phyloP scores from a whole-genome alignment of 1,284 basidiomycete species.

The Leccinum fuscescens region DNA sequence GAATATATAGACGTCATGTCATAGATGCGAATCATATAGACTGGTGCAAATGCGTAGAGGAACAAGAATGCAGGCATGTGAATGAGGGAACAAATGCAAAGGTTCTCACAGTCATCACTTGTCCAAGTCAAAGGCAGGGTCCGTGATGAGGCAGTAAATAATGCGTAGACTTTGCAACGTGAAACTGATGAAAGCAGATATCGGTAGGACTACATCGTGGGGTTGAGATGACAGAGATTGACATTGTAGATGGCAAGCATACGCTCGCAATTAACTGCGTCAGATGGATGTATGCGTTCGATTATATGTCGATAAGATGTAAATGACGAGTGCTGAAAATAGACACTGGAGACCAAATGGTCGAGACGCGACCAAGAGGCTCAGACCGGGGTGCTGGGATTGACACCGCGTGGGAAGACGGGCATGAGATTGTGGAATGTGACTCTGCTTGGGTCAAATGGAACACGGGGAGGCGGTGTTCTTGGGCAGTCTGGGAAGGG shows the following conservation, averaged over 20 bases:
- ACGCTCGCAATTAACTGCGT: constrained; percentile 31
- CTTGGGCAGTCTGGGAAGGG: constrained; percentile 29
- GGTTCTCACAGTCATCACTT: constrained; percentile 20
- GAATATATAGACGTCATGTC: constrained; percentile 15
- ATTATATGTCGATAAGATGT: constrained; percentile 35
- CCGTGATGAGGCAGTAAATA: constrained; percentile 26
- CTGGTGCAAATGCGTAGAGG: constrained; percentile 16
- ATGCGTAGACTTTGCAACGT: constrained; percentile 18
- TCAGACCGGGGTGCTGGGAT: constrained; percentile 21
- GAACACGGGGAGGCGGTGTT: constrained; percentile 43
- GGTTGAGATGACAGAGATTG: constrained; percentile 28
- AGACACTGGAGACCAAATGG: constrained; percentile 2
- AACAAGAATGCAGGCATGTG: constrained; percentile 29
- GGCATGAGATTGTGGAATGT: constrained; percentile 64
- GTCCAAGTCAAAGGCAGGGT: constrained; percentile 32
- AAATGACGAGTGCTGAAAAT: constrained; percentile 12
- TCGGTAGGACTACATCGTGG: constrained; percentile 30
- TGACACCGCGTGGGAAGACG: constrained; percentile 37
- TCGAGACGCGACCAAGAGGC: background rate
- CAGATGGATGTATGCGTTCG: constrained; percentile 26
- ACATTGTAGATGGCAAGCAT: constrained; percentile 19
- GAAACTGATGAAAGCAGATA: constrained; percentile 18
- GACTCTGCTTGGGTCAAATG: constrained; percentile 44
- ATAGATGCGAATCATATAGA: constrained; percentile 25
- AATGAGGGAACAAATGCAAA: constrained; percentile 18